Percentiles rank a stretch among this genome's conserved stretches.
Conservation (phyloP, 805 yeast species). For the Candida saitoana region DNA sequence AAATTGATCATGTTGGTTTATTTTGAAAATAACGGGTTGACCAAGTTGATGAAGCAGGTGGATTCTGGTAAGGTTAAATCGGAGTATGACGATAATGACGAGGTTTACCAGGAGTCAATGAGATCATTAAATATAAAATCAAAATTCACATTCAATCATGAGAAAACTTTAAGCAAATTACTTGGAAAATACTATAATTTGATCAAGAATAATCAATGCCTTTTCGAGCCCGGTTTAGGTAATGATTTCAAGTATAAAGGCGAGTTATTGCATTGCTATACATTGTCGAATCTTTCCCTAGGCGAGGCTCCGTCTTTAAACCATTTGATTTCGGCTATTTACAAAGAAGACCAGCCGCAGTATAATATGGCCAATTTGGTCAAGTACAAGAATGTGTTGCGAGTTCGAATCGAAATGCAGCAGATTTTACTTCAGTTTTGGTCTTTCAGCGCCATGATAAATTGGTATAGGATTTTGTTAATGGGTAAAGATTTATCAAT, state of each 20-base stretch:
- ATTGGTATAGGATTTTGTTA: constrained; percentile 33
- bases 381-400: constrained; percentile 29
- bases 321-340: constrained; percentile 19
- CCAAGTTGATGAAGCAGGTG: constrained; percentile 4
- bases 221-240: constrained; percentile 36
- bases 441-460: constrained; percentile 36
- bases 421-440: constrained; percentile 39
- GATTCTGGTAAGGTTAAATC: not conserved
- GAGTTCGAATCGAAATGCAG: constrained; percentile 35
- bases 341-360: constrained; percentile 18
- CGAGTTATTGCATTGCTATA: constrained; percentile 20
- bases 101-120: constrained; percentile 1
- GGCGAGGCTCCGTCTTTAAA: constrained; percentile 36
- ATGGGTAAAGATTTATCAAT: constrained; percentile 33
- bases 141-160: constrained; percentile 11
- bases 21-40: constrained; percentile 20
- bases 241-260: constrained; percentile 18
- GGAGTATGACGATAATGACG: constrained; percentile 6
- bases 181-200: constrained; percentile 15
- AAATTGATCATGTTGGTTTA: constrained; percentile 29
- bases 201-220: constrained; percentile 26
- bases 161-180: constrained; percentile 15
- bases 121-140: constrained; percentile 14
- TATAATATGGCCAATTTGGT: constrained; percentile 16
- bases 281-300: constrained; percentile 26